Conservation (phyloP, 31 red algal species). For the Porphyra umbilicalis region DNA sequence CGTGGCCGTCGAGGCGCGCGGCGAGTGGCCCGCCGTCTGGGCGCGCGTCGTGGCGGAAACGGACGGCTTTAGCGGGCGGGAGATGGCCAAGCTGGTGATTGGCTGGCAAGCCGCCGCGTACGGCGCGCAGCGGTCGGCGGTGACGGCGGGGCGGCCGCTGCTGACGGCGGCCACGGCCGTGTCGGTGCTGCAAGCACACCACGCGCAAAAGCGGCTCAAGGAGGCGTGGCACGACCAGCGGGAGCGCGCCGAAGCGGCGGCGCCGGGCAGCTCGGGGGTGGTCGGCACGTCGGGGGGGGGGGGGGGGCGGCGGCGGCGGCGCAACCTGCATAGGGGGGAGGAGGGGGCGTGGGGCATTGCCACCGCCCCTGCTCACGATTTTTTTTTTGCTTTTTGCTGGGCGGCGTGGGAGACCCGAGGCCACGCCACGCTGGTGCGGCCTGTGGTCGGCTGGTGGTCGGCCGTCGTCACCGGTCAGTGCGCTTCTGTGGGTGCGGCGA, state of each 20-base stretch:
- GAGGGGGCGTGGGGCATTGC: not conserved
- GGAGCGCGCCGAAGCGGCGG: not conserved
- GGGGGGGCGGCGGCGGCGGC: not conserved
- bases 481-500: too few species aligned
- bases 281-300: not conserved
- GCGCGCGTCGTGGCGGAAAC: conserved; percentile 28
- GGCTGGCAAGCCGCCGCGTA: conserved; percentile 80
- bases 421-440: too few species aligned
- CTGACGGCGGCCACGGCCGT: not conserved
- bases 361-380: not conserved
- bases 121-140: conserved; percentile 10
- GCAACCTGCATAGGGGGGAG: not conserved
- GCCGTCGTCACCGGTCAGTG: too few species aligned
- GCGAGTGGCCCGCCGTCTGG: conserved; percentile 39
- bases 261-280: not conserved
- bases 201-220: not conserved
- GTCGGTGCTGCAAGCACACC: not conserved
- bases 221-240: not conserved
- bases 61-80: conserved; percentile 71
- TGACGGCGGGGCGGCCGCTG: not conserved
- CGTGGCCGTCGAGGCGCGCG: not conserved
- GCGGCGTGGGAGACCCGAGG: too few species aligned
- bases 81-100: conserved; percentile 83
- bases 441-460: too few species aligned
- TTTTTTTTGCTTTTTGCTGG: conserved; percentile 1